Conservation (phyloP, 2,329 filamentous ascomycete species). For the Rugonectria rugulosa region DNA sequence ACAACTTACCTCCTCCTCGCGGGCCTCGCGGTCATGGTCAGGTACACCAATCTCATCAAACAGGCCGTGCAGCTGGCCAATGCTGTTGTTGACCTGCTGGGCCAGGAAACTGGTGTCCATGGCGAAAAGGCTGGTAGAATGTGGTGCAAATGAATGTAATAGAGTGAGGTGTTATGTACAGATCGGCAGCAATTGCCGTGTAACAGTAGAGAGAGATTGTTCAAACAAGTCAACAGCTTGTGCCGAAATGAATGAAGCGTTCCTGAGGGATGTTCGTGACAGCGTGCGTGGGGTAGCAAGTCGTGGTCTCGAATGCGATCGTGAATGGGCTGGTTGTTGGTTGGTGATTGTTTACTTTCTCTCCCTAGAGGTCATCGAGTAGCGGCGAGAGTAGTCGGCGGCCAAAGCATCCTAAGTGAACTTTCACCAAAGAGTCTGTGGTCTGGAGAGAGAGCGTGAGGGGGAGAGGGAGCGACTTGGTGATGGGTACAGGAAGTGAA, state of each 20-base stretch:
- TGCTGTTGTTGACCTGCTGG: constrained; percentile 94
- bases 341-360: constrained; percentile 38
- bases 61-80: constrained; percentile 89
- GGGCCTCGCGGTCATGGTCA: constrained; percentile 85
- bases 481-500: constrained; percentile 1
- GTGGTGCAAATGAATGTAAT: constrained; percentile 24
- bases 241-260: constrained; percentile 6
- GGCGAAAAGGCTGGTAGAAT: constrained; percentile 23
- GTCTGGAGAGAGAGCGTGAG: constrained; percentile 18
- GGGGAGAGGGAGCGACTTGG: not conserved
- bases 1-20: constrained; percentile 82
- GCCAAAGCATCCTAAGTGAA: constrained; percentile 37
- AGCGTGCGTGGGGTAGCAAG: constrained; percentile 12
- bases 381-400: constrained; percentile 30
- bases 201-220: constrained; percentile 9
- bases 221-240: constrained; percentile 19
- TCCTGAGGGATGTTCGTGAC: not conserved
- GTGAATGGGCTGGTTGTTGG: constrained; percentile 16
- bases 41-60: constrained; percentile 99
- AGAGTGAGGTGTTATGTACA: constrained; percentile 27
- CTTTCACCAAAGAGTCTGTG: not conserved
- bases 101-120: constrained; percentile 95
- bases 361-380: constrained; percentile 38
- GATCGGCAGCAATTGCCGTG: constrained; percentile 14
- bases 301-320: constrained; percentile 28